phyloP scores from a whole-genome alignment of 331 rosid species.

The Rosa hybrid region DNA sequence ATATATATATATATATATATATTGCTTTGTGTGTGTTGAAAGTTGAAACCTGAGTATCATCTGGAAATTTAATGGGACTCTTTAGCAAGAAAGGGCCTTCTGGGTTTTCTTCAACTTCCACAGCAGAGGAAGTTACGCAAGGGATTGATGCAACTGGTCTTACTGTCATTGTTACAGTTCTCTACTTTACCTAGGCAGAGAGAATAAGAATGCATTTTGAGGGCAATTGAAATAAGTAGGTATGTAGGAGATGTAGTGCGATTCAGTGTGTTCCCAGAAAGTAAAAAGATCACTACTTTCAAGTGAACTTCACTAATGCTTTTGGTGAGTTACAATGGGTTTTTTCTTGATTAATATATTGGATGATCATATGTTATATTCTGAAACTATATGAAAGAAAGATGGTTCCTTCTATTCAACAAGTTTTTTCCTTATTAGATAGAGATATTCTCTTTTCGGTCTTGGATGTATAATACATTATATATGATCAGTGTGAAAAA shows the following conservation, averaged over 20 bases:
- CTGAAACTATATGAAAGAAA: not conserved
- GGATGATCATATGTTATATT: not conserved
- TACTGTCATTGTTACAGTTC: conserved; percentile 68
- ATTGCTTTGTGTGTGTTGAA: not conserved
- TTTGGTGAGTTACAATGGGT: not conserved
- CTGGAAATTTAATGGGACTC: conserved; percentile 44
- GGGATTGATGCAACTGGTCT: conserved; percentile 63
- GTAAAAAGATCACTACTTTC: not conserved
- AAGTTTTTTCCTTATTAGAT: not conserved
- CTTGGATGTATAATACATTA: not conserved
- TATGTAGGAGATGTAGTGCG: not conserved
- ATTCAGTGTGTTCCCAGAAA: not conserved
- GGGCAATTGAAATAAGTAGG: not conserved
- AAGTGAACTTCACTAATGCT: not conserved
- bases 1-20: not conserved
- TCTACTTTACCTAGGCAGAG: not conserved
- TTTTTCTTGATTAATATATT: not conserved
- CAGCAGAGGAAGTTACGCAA: conserved; percentile 67
- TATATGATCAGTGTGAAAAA: not conserved
- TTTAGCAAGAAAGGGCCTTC: conserved; percentile 55
- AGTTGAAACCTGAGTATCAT: not conserved
- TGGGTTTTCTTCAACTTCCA: conserved; percentile 59
- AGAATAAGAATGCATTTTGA: not conserved
- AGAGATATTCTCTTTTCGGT: not conserved
- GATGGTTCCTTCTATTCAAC: not conserved